A percentile compares a stretch with the other conserved stretches of the same genome.
Evolutionary conservation across 805 yeast genomes (phyloP).

Genomic region (Barnettozyma californica): DNA sequence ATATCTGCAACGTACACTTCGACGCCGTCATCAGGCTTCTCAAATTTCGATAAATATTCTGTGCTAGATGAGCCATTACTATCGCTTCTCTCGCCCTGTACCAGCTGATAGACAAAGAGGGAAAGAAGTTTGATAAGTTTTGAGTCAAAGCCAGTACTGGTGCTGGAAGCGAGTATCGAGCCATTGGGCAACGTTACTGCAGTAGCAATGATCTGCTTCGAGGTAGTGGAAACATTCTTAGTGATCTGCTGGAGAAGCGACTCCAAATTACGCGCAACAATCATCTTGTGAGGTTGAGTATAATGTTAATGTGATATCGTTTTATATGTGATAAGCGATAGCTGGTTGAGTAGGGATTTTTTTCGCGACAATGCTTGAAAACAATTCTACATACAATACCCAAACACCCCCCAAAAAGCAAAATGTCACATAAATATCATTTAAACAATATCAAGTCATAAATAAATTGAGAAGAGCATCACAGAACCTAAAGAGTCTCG

Average conservation of each 20-base stretch:
- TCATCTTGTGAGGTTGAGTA: neutral
- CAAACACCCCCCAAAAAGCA: neutral
- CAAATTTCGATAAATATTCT: slow-evolving; percentile 4
- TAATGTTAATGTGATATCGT: no score
- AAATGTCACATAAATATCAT: neutral
- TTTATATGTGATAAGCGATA: neutral
- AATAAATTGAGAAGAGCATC: no score
- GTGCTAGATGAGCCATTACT: neutral
- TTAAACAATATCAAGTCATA: neutral
- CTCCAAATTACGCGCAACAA: slow-evolving; percentile 8
- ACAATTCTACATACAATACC: neutral
- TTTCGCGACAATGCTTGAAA: neutral
- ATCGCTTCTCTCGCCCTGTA: neutral
- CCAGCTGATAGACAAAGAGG: slow-evolving; percentile 4
- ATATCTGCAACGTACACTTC: slow-evolving; percentile 9
- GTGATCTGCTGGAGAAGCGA: slow-evolving; percentile 6
- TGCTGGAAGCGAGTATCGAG: slow-evolving; percentile 5
- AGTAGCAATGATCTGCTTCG: slow-evolving; percentile 2
- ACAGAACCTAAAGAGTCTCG: slow-evolving; percentile 44
- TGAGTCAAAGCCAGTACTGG: neutral
- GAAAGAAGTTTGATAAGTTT: slow-evolving; percentile 6
- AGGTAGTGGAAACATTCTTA: slow-evolving; percentile 4
- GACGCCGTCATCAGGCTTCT: slow-evolving; percentile 5
- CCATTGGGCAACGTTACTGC: slow-evolving; percentile 11
- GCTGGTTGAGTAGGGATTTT: no score